Conservation (phyloP, 371 early-diverging fungal species). For the Zancudomyces culisetae region DNA sequence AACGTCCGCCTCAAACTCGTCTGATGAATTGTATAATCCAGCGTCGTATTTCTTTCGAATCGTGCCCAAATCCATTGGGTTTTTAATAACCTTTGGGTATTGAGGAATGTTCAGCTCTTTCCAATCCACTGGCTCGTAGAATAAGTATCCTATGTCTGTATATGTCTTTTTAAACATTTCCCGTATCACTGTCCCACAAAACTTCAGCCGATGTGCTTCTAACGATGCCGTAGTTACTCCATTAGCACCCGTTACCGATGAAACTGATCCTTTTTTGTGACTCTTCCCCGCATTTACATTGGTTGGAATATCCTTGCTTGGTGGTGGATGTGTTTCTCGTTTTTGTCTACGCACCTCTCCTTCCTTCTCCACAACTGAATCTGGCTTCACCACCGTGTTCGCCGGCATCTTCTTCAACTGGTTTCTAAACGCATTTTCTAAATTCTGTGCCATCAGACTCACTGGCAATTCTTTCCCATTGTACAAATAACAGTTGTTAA, state of each 20-base stretch:
- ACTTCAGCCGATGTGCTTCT: slow-evolving; percentile 14
- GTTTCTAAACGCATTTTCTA: slow-evolving; percentile 51
- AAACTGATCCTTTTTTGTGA: background rate
- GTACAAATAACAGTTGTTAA: slow-evolving; percentile 85
- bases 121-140: slow-evolving; percentile 83
- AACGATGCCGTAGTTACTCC: background rate
- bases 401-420: slow-evolving; percentile 23
- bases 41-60: slow-evolving; percentile 70
- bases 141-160: slow-evolving; percentile 49
- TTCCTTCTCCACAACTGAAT: background rate
- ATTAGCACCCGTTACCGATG: background rate
- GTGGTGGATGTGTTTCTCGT: background rate
- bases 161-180: slow-evolving; percentile 63
- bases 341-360: background rate
- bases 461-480: slow-evolving; percentile 77
- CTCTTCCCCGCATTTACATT: no score
- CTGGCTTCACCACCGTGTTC: background rate
- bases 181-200: slow-evolving; percentile 42
- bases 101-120: slow-evolving; percentile 79
- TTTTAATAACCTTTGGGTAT: slow-evolving; percentile 78
- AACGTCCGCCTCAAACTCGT: slow-evolving; percentile 68
- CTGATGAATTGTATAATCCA: slow-evolving; percentile 45
- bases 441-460: slow-evolving; percentile 45
- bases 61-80: slow-evolving; percentile 97
- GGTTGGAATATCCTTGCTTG: background rate